Evolutionary conservation across 1,139 yeast species (phyloP).

Genomic region (Yamadazyma pseudoaaseri): DNA sequence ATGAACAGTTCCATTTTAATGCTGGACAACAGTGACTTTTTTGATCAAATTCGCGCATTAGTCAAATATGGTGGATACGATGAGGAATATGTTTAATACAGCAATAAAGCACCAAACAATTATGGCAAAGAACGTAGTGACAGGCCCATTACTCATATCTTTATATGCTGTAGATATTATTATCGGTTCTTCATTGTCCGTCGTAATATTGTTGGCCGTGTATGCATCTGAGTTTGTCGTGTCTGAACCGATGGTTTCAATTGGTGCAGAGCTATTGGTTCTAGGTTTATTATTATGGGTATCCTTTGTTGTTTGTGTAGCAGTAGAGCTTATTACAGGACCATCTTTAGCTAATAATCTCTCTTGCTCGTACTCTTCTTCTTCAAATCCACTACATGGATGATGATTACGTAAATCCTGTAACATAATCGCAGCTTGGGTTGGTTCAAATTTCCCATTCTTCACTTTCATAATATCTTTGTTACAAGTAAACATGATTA

Average conservation of each 20-base stretch:
- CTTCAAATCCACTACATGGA: constrained; percentile 48
- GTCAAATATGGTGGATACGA: constrained; percentile 20
- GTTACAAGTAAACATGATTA: constrained; percentile 78
- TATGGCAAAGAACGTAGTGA: constrained; percentile 43
- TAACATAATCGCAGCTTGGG: constrained; percentile 43
- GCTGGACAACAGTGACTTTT: constrained; percentile 3
- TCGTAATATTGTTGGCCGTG: background rate
- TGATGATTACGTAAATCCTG: constrained; percentile 44
- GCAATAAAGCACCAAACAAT: constrained; percentile 54
- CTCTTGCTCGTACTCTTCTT: constrained; percentile 20
- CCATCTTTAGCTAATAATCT: background rate
- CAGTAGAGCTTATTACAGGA: no score
- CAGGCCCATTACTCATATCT: constrained; percentile 55
- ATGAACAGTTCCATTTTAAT: constrained; percentile 33
- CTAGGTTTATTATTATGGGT: no score
- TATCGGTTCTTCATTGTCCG: constrained; percentile 1
- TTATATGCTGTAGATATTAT: constrained; percentile 22
- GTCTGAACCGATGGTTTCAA: background rate
- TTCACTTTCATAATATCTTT: constrained; percentile 73
- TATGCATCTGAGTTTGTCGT: background rate
- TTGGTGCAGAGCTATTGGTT: no score
- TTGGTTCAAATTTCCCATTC: constrained; percentile 24
- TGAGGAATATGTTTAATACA: constrained; percentile 48
- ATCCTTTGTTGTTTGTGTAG: no score
- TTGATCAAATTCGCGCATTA: constrained; percentile 1